Conservation (phyloP, 2,329 filamentous ascomycete genomes). For the Penicillium brasilianum region DNA sequence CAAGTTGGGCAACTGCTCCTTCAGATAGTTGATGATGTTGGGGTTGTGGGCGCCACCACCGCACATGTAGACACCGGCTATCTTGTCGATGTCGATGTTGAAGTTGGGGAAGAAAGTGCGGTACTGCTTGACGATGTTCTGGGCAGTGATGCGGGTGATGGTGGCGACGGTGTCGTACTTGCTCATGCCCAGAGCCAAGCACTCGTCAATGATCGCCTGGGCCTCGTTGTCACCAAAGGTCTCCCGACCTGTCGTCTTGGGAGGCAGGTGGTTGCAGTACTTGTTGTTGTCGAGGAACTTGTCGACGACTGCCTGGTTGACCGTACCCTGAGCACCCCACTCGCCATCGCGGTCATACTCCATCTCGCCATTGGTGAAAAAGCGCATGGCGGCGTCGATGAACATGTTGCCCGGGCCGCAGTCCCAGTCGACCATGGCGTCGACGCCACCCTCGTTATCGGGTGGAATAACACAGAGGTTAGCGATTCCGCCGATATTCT, state of each 20-base stretch:
- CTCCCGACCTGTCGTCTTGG: slow-evolving; percentile 63
- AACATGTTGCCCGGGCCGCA: slow-evolving; percentile 61
- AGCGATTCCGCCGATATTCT: slow-evolving; percentile 65
- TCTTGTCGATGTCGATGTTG: slow-evolving; percentile 52
- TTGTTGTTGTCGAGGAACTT: slow-evolving; percentile 52
- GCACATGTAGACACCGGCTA: slow-evolving; percentile 64
- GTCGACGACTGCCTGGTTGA: slow-evolving; percentile 58
- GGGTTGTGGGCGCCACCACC: slow-evolving; percentile 63
- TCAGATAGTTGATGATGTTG: slow-evolving; percentile 59
- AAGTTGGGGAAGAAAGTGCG: slow-evolving; percentile 49
- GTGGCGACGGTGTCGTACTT: slow-evolving; percentile 52
- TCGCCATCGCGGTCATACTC: slow-evolving; percentile 58
- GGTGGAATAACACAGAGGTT: slow-evolving; percentile 43
- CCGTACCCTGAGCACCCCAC: slow-evolving; percentile 54
- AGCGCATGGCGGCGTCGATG: slow-evolving; percentile 60
- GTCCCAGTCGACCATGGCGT: slow-evolving; percentile 43
- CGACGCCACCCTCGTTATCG: slow-evolving; percentile 10
- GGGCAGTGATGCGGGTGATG: slow-evolving; percentile 62
- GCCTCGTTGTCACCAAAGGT: slow-evolving; percentile 62
- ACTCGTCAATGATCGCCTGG: slow-evolving; percentile 55
- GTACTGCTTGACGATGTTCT: slow-evolving; percentile 54
- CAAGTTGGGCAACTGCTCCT: slow-evolving; percentile 53
- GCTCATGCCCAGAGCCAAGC: slow-evolving; percentile 45
- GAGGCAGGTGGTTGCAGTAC: slow-evolving; percentile 57
- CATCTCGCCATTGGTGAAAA: slow-evolving; percentile 55